Base-by-base conservation (phyloP, 2,329 filamentous ascomycete species). In the Alternaria gansuensis region DNA sequence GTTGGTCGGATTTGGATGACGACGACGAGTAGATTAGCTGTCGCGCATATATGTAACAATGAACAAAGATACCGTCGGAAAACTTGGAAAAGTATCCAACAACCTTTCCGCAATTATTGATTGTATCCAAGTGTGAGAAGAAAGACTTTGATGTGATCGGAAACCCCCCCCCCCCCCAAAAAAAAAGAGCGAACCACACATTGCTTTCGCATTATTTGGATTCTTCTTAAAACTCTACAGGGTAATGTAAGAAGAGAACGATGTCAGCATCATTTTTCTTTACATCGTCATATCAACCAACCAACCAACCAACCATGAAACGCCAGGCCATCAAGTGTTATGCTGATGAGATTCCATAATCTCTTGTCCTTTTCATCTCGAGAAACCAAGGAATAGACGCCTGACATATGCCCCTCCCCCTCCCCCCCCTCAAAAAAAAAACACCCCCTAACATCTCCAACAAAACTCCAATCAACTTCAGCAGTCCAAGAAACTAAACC, bases 1-100 rank as follows among this genome's bases (percentile, higher is more conserved):
- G 65, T 13, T 69, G 66, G 65, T 57, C 63, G 8, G 63, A 69
- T 53, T 39, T 68, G 33, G 60, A 66, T 34, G 63, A 64, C 4
- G 57, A 64, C 4, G 57, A 59, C 17, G 17, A 3, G 28, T 56
- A 59, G 24, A 31, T 4, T 48, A 48, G 44, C 31, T 9, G 5
- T 2, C 21, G 2, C 13, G 29, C 14, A 34, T 48, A 13, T 48
- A 28, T 33, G 17, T 17, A 17, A 17, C 17, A 17, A 17, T 17
- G 17, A 34, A n/a, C 7, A 33, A 11, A 24, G 21, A 48, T 36
- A 48, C 17, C n/a, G 44, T 34, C 17, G 13, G 17, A 7, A 48
- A 3, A 28, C 7, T 44, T 17, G 10, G 4, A 3, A 1, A 1
- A 44, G 21, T 41, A 41, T 23, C 39, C 23, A 41, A 23, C 40